Evolutionary conservation across 495 filamentous ascomycete genomes (phyloP).

Genomic region (Penicillium canariense): DNA sequence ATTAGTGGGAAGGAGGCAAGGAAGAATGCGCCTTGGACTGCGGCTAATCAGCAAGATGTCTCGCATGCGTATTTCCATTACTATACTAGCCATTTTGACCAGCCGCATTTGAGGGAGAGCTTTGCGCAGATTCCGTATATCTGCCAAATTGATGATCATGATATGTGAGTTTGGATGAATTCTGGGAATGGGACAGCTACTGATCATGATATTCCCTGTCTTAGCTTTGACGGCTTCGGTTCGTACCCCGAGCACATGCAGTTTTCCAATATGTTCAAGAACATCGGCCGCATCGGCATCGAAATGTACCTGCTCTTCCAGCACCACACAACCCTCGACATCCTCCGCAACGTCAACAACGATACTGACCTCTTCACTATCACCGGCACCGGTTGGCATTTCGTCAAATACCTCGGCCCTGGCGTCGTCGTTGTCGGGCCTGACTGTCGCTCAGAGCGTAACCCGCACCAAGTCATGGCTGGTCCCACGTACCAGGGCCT

Average conservation of each 20-base stretch:
- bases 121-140: slow-evolving; percentile 97
- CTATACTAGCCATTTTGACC: slow-evolving; percentile 96
- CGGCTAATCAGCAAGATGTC: slow-evolving; percentile 90
- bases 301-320: slow-evolving; percentile 99
- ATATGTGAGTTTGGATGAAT: slow-evolving; percentile 91
- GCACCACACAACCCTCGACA: slow-evolving; percentile 93
- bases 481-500: slow-evolving; percentile 96
- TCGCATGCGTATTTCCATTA: slow-evolving; percentile 98
- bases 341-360: slow-evolving; percentile 79
- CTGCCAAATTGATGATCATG: slow-evolving; percentile 91
- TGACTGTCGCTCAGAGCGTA: slow-evolving; percentile 88
- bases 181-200: background rate
- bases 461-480: slow-evolving; percentile 86
- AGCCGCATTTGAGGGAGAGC: slow-evolving; percentile 86
- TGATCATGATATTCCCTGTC: slow-evolving; percentile 14
- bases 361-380: slow-evolving; percentile 95
- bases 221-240: slow-evolving; percentile 94
- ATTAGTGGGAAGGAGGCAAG: slow-evolving; percentile 89
- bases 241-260: slow-evolving; percentile 99
- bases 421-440: slow-evolving; percentile 85
- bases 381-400: slow-evolving; percentile 96
- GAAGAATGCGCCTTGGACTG: slow-evolving; percentile 87
- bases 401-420: slow-evolving; percentile 92
- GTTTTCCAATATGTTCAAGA: slow-evolving; percentile 93
- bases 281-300: slow-evolving; percentile 94